Percentiles rank a stretch among this genome's conserved stretches.
Evolutionary conservation across 805 yeast genomes (phyloP).

Genomic region (Candida peoriensis): DNA sequence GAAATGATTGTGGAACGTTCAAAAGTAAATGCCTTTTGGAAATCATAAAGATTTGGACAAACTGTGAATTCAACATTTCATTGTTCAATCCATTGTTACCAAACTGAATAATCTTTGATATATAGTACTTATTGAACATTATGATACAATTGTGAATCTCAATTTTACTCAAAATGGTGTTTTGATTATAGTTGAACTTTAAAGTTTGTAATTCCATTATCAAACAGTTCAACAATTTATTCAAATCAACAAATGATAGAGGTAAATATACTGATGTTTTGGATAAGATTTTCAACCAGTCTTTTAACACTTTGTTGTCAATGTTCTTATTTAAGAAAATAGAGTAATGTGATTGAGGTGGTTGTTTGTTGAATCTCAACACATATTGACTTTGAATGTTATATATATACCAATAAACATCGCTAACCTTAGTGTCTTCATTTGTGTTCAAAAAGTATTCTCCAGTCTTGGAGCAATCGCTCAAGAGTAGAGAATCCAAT

Average conservation of each 20-base stretch:
- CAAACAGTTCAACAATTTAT: constrained; percentile 8
- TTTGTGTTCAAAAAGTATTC: neutral
- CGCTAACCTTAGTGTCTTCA: neutral
- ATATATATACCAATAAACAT: constrained; percentile 44
- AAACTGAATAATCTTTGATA: constrained; percentile 15
- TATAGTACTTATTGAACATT: constrained; percentile 39
- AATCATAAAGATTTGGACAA: constrained; percentile 32
- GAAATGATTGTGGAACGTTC: constrained; percentile 45
- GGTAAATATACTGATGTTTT: constrained; percentile 6
- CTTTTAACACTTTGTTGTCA: constrained; percentile 4
- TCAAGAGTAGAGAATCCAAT: constrained; percentile 3
- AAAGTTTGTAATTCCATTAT: constrained; percentile 23
- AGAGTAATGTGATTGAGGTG: constrained; percentile 32
- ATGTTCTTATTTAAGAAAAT: constrained; percentile 15
- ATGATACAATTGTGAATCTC: constrained; percentile 49
- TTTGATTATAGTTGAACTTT: constrained; percentile 10
- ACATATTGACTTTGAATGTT: constrained; percentile 40
- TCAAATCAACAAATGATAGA: constrained; percentile 1
- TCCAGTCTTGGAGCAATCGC: too few species aligned
- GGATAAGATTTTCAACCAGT: constrained; percentile 9
- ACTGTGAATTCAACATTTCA: constrained; percentile 7
- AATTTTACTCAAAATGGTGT: constrained; percentile 29
- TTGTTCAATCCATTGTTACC: constrained; percentile 1
- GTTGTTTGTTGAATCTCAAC: constrained; percentile 33
- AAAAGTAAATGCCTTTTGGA: constrained; percentile 45